phyloP scores from a whole-genome alignment of 2,329 filamentous ascomycete species.

The Hawksworthiomyces lignivorus region DNA sequence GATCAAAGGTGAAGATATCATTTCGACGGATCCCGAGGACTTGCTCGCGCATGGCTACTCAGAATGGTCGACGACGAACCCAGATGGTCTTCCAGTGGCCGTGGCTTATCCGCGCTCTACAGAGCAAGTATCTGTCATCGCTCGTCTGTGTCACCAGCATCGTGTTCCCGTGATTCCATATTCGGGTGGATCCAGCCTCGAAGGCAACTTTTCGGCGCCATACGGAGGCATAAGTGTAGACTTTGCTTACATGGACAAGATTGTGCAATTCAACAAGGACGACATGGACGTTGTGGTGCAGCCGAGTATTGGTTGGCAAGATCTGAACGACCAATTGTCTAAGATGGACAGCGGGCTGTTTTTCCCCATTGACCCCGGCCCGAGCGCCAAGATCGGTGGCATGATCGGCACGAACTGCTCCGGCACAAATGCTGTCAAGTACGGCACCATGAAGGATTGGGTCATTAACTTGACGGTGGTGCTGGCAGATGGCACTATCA shows the following conservation, averaged over 20 bases:
- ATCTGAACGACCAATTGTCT: constrained; percentile 64
- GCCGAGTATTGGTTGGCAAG: constrained; percentile 87
- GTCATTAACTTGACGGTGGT: constrained; percentile 77
- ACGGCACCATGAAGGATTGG: constrained; percentile 85
- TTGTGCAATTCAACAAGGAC: constrained; percentile 70
- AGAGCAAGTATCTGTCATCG: constrained; percentile 51
- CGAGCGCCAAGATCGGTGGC: constrained; percentile 67
- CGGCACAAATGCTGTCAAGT: constrained; percentile 72
- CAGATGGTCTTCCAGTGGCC: constrained; percentile 52
- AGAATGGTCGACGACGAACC: constrained; percentile 57
- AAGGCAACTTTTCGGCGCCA: constrained; percentile 84
- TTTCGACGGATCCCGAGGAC: constrained; percentile 57
- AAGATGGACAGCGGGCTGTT: constrained; percentile 71
- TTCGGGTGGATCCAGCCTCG: constrained; percentile 77
- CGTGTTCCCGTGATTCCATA: constrained; percentile 79
- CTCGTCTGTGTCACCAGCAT: constrained; percentile 67
- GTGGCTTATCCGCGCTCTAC: constrained; percentile 57
- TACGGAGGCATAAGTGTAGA: constrained; percentile 85
- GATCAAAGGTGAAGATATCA: constrained; percentile 39
- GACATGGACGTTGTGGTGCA: constrained; percentile 94
- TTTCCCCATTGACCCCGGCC: constrained; percentile 79
- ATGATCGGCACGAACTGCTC: constrained; percentile 77
- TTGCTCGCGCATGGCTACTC: constrained; percentile 57
- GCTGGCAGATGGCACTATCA: constrained; percentile 66
- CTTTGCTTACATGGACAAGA: constrained; percentile 79